Evolutionary conservation across 805 yeast genomes (phyloP).

Genomic region (Yamadazyma endophytica): DNA sequence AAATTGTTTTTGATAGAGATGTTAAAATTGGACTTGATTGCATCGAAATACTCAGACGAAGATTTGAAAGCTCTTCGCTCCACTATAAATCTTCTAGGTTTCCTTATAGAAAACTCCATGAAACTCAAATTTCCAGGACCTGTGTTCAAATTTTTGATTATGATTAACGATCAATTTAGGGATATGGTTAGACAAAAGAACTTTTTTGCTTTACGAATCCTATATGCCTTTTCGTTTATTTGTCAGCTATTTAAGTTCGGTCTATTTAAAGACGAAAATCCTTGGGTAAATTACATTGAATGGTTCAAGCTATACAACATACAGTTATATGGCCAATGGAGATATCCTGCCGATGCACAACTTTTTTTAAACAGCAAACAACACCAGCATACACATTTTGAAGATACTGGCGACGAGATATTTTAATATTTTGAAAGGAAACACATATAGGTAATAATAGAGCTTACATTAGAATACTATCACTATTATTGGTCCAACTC

Average conservation of each 20-base stretch:
- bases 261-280: conserved; percentile 16
- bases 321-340: conserved; percentile 11
- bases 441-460: neutral
- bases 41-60: too few relatives aligned
- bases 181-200: conserved; percentile 17
- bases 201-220: conserved; percentile 21
- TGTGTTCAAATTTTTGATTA: conserved; percentile 22
- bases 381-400: conserved; percentile 4
- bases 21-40: too few relatives aligned
- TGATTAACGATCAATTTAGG: conserved; percentile 10
- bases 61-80: too few relatives aligned
- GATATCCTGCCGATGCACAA: conserved; percentile 8
- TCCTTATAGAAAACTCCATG: too few relatives aligned
- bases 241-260: conserved; percentile 8
- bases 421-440: too few relatives aligned
- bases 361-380: conserved; percentile 10
- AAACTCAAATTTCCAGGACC: conserved; percentile 29
- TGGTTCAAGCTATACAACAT: conserved; percentile 14
- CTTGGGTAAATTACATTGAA: conserved; percentile 24
- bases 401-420: conserved; percentile 2
- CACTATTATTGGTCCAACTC: conserved; percentile 8
- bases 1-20: too few relatives aligned
- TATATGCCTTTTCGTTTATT: conserved; percentile 18
- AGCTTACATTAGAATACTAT: neutral
- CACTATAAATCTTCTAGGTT: too few relatives aligned